Evolutionary conservation across 2,329 filamentous ascomycete species (phyloP).

Genomic region (Hypoxylon sp.): DNA sequence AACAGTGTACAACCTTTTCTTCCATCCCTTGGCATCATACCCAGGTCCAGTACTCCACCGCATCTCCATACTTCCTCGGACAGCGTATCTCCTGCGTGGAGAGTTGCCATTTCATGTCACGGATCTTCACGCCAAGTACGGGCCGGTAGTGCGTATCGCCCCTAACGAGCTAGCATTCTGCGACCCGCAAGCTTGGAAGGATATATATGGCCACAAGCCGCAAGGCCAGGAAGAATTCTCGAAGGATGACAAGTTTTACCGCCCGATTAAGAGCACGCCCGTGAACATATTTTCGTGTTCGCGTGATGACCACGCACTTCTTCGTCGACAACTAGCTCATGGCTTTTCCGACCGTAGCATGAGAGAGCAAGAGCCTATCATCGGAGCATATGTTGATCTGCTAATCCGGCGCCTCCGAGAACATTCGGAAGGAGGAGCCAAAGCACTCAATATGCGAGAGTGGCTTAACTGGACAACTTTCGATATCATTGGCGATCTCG

Average conservation of each 20-base stretch:
- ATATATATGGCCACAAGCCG: slow-evolving; percentile 53
- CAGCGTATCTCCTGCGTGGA: slow-evolving; percentile 11
- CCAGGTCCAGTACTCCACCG: slow-evolving; percentile 27
- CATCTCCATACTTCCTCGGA: slow-evolving; percentile 14
- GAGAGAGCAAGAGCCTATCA: slow-evolving; percentile 45
- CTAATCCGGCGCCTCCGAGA: slow-evolving; percentile 39
- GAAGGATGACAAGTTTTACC: slow-evolving; percentile 12
- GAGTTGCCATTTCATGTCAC: slow-evolving; percentile 6
- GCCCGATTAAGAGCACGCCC: background rate
- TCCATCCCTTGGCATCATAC: slow-evolving; percentile 29
- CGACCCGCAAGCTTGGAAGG: slow-evolving; percentile 50
- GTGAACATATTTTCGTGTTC: background rate
- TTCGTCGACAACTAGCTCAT: slow-evolving; percentile 1
- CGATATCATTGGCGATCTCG: slow-evolving; percentile 49
- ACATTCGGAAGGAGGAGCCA: slow-evolving; percentile 33
- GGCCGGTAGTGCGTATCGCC: slow-evolving; percentile 28
- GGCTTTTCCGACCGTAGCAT: slow-evolving; percentile 34
- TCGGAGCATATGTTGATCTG: slow-evolving; percentile 44
- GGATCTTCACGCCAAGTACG: slow-evolving; percentile 23
- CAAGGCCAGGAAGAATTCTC: slow-evolving; percentile 45
- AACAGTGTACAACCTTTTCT: slow-evolving; percentile 19
- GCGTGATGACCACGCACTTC: slow-evolving; percentile 1
- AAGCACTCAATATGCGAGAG: slow-evolving; percentile 45
- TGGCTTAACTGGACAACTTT: slow-evolving; percentile 51
- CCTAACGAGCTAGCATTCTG: slow-evolving; percentile 28